Base-by-base conservation (phyloP, 75 land plant genomes). In the Larix kaempferi region DNA sequence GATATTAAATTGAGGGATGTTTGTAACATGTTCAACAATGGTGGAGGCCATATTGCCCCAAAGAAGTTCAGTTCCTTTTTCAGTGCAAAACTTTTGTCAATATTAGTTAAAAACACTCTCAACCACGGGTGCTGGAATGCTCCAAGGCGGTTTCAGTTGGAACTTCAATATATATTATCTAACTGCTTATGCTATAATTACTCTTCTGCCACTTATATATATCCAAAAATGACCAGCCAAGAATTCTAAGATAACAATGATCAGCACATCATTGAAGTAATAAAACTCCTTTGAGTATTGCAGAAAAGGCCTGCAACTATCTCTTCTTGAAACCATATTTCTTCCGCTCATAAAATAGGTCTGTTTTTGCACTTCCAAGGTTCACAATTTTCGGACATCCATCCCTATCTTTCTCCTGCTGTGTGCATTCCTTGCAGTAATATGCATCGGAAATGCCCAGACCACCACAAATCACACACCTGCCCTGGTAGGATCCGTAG, bases 391-490 rank as follows among this genome's bases (percentile, higher is more conserved):
- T 90, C 14, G 92, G 92, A 71, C 92, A 90, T 11, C 92, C 92
- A 71, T 90, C 92, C 23, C 92, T 74, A 77, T 90, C 91, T 69
- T 90, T 90, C 91, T 90, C 92, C 82, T 89, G 92, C 80, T 90
- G 92, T 4, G 92, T 90, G 80, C 92, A 90, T 74, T 90, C 92
- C 73, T 90, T 90, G 91, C 92, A 90, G 78, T 90, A 90, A 63
- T 90, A 90, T 3, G 92, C 92, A 63, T 90, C 92, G 19, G 92
- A 90, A 55, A 90, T 90, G 12, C 92, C 92, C 21, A 84, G 67
- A 8, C 92, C 92, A 56, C 92, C 92, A 77, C 92, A 90, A 6
- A 90, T 90, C 56, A 90, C 92, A 63, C 92, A 90, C 55, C 92
- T 57, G 22, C 92, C 92, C 66, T 90, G 91, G 67, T 83, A 90